phyloP scores from a whole-genome alignment of 176 grass and related monocot species.

The Lolium rigidum region DNA sequence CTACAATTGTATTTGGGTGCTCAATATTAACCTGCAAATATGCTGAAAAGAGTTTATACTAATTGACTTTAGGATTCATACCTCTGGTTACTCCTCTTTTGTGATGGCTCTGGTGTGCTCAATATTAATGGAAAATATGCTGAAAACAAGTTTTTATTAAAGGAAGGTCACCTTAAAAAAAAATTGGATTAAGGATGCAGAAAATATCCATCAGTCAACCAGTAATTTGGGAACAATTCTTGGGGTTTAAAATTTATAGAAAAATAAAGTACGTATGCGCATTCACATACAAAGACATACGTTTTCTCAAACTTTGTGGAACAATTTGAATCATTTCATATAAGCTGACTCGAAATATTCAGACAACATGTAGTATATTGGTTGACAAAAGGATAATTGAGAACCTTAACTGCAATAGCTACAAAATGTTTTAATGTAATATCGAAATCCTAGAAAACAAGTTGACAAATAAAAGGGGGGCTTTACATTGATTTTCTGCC shows the following conservation, averaged over 20 bases:
- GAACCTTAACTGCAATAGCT: neutral
- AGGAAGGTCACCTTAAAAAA: neutral
- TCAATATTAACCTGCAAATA: too few relatives aligned
- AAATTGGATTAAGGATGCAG: too few relatives aligned
- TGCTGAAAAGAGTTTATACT: too few relatives aligned
- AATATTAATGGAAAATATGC: conserved; percentile 22
- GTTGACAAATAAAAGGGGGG: neutral
- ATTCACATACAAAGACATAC: conserved; percentile 19
- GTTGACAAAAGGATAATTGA: neutral
- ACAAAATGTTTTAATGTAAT: neutral
- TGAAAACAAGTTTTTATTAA: conserved; percentile 29
- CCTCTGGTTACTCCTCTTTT: conserved; percentile 14
- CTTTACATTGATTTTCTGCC: conserved; percentile 46
- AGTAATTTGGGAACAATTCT: neutral
- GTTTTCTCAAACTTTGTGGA: neutral
- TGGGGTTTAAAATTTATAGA: neutral
- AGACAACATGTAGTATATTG: neutral
- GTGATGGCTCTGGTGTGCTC: conserved; percentile 15
- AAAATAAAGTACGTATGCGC: neutral
- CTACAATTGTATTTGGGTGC: neutral
- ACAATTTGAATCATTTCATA: neutral
- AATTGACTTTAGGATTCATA: neutral
- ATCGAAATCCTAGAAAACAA: neutral
- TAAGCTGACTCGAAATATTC: too few relatives aligned
- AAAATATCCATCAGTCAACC: too few relatives aligned